Conservation (phyloP, 2,329 filamentous ascomycete species). For the Xylariaceae sp. region DNA sequence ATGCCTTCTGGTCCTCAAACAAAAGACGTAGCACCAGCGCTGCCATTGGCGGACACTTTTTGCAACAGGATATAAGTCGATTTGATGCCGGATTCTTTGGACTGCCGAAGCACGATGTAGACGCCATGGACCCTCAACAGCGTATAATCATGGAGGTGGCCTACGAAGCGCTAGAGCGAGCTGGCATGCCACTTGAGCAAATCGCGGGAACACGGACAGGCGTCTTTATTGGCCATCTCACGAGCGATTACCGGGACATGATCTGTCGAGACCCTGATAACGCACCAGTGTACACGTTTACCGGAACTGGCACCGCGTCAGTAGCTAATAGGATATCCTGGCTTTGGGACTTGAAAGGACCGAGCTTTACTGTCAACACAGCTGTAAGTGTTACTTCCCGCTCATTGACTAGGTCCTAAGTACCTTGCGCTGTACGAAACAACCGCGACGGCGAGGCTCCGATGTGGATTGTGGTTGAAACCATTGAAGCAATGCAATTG, state of each 20-base stretch:
- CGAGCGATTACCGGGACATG: slow-evolving; percentile 6
- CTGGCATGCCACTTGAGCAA: slow-evolving; percentile 6
- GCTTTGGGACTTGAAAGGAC: too few relatives aligned
- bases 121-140: slow-evolving; percentile 1
- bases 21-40: too few relatives aligned
- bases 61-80: neutral
- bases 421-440: too few relatives aligned
- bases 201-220: slow-evolving; percentile 5
- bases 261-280: slow-evolving; percentile 1
- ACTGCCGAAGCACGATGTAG: neutral
- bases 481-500: too few relatives aligned
- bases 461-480: too few relatives aligned
- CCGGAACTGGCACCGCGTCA: neutral
- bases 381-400: too few relatives aligned
- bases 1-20: too few relatives aligned
- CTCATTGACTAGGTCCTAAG: too few relatives aligned
- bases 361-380: too few relatives aligned
- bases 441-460: too few relatives aligned
- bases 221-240: slow-evolving; percentile 6
- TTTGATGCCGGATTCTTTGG: slow-evolving; percentile 5
- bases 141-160: slow-evolving; percentile 1
- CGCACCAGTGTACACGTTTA: slow-evolving; percentile 3
- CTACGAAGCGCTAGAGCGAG: slow-evolving; percentile 4
- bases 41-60: slow-evolving; percentile 5
- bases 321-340: slow-evolving; percentile 5